Conservation (phyloP, 805 yeast species). For the Candida patagonica region DNA sequence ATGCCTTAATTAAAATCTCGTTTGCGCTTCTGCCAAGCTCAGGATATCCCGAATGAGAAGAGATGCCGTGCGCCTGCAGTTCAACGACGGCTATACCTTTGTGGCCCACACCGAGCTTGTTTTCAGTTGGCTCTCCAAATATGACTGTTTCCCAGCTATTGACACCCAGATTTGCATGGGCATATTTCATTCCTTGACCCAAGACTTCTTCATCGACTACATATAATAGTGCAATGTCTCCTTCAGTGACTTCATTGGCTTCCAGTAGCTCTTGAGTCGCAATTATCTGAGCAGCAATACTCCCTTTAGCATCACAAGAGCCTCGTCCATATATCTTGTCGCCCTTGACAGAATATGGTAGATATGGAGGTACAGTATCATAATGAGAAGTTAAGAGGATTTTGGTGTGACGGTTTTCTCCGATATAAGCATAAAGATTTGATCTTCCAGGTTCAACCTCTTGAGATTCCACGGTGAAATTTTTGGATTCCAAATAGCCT, state of each 20-base stretch:
- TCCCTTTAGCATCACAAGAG: slow-evolving; percentile 60
- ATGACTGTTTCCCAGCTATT: slow-evolving; percentile 50
- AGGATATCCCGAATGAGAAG: slow-evolving; percentile 65
- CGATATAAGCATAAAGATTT: slow-evolving; percentile 51
- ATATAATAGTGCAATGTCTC: slow-evolving; percentile 49
- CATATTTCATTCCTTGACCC: slow-evolving; percentile 53
- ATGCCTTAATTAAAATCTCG: slow-evolving; percentile 42
- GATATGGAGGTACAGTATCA: slow-evolving; percentile 64
- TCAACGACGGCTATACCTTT: slow-evolving; percentile 45
- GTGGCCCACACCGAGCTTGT: slow-evolving; percentile 60
- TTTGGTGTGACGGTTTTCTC: slow-evolving; percentile 35
- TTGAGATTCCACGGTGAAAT: slow-evolving; percentile 45
- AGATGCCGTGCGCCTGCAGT: slow-evolving; percentile 42
- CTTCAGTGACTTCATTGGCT: slow-evolving; percentile 39
- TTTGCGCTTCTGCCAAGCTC: slow-evolving; percentile 57
- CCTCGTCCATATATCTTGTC: slow-evolving; percentile 57
- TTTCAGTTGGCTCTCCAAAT: slow-evolving; percentile 71
- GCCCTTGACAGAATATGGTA: slow-evolving; percentile 40
- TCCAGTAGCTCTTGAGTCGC: slow-evolving; percentile 42
- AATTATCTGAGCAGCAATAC: slow-evolving; percentile 53
- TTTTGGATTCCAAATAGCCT: slow-evolving; percentile 32
- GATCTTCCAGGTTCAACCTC: slow-evolving; percentile 30
- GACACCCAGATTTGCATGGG: slow-evolving; percentile 30
- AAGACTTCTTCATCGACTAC: slow-evolving; percentile 68
- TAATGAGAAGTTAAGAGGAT: slow-evolving; percentile 55